Conservation (phyloP, 371 early-diverging fungal genomes). For the Choanephora cucurbitarum region DNA sequence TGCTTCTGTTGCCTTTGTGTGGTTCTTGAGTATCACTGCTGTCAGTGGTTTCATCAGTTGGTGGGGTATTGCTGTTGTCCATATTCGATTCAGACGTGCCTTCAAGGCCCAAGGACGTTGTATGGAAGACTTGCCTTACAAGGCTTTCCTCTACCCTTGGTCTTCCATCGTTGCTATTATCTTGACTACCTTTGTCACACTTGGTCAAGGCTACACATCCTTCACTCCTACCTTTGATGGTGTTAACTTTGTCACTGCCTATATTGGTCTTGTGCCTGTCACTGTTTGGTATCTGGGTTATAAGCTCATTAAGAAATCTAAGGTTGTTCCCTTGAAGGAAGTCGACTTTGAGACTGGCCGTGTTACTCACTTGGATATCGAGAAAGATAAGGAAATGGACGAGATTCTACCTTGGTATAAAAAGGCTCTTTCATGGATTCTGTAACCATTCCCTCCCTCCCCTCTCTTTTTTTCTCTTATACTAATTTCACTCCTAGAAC, state of each 20-base stretch:
- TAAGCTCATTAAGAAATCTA: constrained; percentile 51
- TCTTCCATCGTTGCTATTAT: constrained; percentile 53
- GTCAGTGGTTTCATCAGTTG: constrained; percentile 80
- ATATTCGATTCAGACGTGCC: constrained; percentile 83
- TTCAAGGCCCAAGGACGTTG: constrained; percentile 70
- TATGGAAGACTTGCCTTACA: constrained; percentile 72
- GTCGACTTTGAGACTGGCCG: constrained; percentile 36
- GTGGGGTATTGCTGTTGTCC: constrained; percentile 74
- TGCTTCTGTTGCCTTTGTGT: constrained; percentile 64
- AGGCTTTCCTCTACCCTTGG: constrained; percentile 69
- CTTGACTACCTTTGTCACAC: constrained; percentile 50
- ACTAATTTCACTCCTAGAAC: no score
- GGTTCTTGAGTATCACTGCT: constrained; percentile 74
- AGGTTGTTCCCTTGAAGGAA: constrained; percentile 59
- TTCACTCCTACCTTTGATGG: constrained; percentile 34
- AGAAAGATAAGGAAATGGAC: constrained; percentile 33
- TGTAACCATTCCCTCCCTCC: no score
- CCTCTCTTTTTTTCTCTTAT: no score
- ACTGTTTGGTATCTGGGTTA: constrained; percentile 45
- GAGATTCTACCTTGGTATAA: constrained; percentile 21
- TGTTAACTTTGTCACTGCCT: constrained; percentile 30
- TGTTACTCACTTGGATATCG: constrained; percentile 34
- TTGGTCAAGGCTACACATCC: constrained; percentile 55
- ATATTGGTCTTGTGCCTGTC: constrained; percentile 51
- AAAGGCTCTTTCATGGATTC: constrained; percentile 23